These are phyloP conservation scores for Stenogyne calaminthoides DNA, from an alignment of 305 asterid species.

Conservation along the genomic window DNA sequence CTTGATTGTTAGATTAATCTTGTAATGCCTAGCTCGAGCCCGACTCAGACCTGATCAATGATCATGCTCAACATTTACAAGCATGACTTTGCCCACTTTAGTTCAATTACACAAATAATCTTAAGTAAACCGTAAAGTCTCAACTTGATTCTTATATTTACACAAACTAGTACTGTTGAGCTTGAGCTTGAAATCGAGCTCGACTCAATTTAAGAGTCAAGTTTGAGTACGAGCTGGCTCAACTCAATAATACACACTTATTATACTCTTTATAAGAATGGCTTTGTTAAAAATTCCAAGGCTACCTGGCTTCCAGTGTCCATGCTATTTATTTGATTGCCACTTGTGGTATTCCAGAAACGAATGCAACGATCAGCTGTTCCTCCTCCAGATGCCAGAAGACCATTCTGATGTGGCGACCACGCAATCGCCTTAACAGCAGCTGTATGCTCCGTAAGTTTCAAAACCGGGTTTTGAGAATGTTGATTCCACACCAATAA, in stretches of 20 bases:
- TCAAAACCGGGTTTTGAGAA: slow-evolving; percentile 74
- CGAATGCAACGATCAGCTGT: slow-evolving; percentile 99
- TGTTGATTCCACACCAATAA: slow-evolving; percentile 95
- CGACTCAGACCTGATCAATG: neutral
- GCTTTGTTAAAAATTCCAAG: neutral
- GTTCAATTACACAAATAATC: neutral
- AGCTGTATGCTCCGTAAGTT: slow-evolving; percentile 92
- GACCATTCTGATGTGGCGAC: slow-evolving; percentile 94
- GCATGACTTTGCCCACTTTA: neutral
- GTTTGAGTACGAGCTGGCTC: neutral
- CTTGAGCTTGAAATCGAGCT: neutral
- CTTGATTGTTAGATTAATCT: neutral
- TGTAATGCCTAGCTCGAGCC: neutral
- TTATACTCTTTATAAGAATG: neutral
- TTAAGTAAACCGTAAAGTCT: neutral
- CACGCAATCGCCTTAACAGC: slow-evolving; percentile 98
- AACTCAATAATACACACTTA: neutral
- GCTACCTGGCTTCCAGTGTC: slow-evolving; percentile 98
- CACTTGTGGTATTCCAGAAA: slow-evolving; percentile 90
- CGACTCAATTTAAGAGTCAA: neutral
- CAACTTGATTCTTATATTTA: no score
- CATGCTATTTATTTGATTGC: slow-evolving; percentile 75
- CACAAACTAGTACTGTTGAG: no score
- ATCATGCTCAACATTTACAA: neutral
- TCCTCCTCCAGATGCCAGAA: slow-evolving; percentile 97